Evolutionary conservation across 805 yeast species (phyloP).

Genomic region (Nakazawaea wyomingensis): DNA sequence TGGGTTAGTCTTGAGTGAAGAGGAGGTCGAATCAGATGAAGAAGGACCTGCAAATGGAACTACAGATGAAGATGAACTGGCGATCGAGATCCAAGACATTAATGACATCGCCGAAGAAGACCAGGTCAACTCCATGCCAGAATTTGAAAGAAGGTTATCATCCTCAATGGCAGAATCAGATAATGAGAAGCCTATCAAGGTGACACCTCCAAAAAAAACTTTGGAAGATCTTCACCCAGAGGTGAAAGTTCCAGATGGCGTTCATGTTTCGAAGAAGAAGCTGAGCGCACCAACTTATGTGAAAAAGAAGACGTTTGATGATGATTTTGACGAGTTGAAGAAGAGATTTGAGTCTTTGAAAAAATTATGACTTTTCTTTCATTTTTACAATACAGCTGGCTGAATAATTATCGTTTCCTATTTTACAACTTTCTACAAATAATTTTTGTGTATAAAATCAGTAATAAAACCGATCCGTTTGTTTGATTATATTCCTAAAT

Average conservation of each 20-base stretch:
- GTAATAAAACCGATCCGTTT: too few relatives aligned
- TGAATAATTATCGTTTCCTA: too few relatives aligned
- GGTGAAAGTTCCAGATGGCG: constrained; percentile 35
- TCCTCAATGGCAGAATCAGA: constrained; percentile 20
- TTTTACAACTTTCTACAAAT: too few relatives aligned
- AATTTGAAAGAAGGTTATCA: constrained; percentile 18
- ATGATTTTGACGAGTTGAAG: constrained; percentile 60
- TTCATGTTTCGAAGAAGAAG: constrained; percentile 27
- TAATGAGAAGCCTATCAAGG: constrained; percentile 33
- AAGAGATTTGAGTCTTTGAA: constrained; percentile 78
- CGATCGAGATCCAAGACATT: constrained; percentile 14
- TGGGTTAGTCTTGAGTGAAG: constrained; percentile 32
- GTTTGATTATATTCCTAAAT: too few relatives aligned
- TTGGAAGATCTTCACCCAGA: constrained; percentile 34
- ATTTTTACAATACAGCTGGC: too few relatives aligned
- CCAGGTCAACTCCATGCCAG: constrained; percentile 15
- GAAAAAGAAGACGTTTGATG: constrained; percentile 24
- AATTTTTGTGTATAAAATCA: too few relatives aligned
- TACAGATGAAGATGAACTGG: constrained; percentile 27
- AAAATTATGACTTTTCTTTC: constrained; percentile 23
- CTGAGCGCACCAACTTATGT: constrained; percentile 12
- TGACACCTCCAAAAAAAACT: constrained; percentile 36
- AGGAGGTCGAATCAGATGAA: constrained; percentile 18
- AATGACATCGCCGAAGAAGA: constrained; percentile 19
- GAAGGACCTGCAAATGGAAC: constrained; percentile 22